Conservation (phyloP, 192 early-diverging fungal species). For the Pecoramyces ruminantium region DNA sequence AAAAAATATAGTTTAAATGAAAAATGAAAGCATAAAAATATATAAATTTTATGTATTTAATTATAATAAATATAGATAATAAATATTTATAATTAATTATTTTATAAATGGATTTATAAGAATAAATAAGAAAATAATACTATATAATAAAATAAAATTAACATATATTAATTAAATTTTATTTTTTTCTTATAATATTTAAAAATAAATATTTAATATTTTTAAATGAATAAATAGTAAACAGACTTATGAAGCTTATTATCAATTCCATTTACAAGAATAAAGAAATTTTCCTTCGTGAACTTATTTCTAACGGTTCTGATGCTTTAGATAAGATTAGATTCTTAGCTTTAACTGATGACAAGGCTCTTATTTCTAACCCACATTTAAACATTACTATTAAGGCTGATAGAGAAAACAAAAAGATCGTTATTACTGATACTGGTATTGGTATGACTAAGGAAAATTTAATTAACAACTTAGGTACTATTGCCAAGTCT, state of each 20-base stretch:
- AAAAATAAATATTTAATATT: too few relatives aligned
- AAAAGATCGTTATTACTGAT: slow-evolving; percentile 71
- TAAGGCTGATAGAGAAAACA: slow-evolving; percentile 46
- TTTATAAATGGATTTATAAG: too few relatives aligned
- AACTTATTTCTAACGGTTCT: slow-evolving; percentile 72
- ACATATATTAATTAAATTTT: too few relatives aligned
- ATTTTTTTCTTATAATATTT: too few relatives aligned
- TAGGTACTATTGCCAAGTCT: slow-evolving; percentile 96
- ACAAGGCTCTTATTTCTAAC: slow-evolving; percentile 32
- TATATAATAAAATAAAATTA: too few relatives aligned
- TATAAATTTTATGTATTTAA: too few relatives aligned
- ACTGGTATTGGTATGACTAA: slow-evolving; percentile 96
- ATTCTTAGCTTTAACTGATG: slow-evolving; percentile 58
- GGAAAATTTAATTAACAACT: slow-evolving; percentile 50
- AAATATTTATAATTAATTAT: too few relatives aligned
- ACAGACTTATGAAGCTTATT: not conserved
- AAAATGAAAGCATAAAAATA: too few relatives aligned
- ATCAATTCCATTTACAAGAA: slow-evolving; percentile 59
- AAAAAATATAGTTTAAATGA: too few relatives aligned
- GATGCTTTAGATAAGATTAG: slow-evolving; percentile 93
- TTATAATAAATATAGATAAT: too few relatives aligned
- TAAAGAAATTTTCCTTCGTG: slow-evolving; percentile 85
- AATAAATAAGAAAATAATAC: too few relatives aligned
- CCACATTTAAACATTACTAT: slow-evolving; percentile 70
- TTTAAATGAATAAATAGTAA: not conserved